Evolutionary conservation across 2,329 filamentous ascomycete species (phyloP).

Genomic region (Aspergillus sp.): DNA sequence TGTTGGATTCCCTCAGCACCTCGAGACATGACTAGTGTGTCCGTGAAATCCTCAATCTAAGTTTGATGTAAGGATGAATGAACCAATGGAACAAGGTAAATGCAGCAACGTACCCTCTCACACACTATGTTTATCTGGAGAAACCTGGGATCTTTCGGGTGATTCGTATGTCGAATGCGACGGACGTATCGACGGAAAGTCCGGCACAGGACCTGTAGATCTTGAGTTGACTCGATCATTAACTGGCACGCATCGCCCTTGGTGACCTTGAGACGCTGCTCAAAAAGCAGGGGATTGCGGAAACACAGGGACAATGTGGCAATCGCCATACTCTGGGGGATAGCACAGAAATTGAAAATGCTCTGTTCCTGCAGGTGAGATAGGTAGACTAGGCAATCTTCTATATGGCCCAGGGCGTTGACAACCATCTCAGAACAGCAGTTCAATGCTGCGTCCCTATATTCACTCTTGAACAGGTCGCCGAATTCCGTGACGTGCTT

Average conservation of each 20-base stretch:
- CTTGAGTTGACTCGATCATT: slow-evolving; percentile 92
- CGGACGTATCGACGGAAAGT: slow-evolving; percentile 76
- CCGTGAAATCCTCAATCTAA: no score
- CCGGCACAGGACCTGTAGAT: slow-evolving; percentile 75
- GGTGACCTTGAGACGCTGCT: slow-evolving; percentile 91
- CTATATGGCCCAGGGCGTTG: slow-evolving; percentile 78
- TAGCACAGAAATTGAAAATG: slow-evolving; percentile 98
- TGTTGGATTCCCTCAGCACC: no score
- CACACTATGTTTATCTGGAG: slow-evolving; percentile 88
- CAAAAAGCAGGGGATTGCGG: slow-evolving; percentile 82
- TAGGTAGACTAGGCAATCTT: slow-evolving; percentile 96
- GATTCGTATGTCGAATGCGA: slow-evolving; percentile 89
- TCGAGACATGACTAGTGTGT: no score
- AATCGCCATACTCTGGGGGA: slow-evolving; percentile 96
- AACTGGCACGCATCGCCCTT: slow-evolving; percentile 89
- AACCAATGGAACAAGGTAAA: no score
- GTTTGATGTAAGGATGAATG: no score
- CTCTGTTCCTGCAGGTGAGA: slow-evolving; percentile 92
- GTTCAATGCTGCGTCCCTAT: slow-evolving; percentile 74
- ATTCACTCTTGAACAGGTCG: slow-evolving; percentile 80
- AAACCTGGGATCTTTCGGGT: slow-evolving; percentile 88
- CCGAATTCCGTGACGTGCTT: slow-evolving; percentile 89
- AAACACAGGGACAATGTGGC: slow-evolving; percentile 90
- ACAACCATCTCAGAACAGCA: slow-evolving; percentile 94
- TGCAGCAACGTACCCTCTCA: slow-evolving; percentile 63